Percentiles rank a stretch among this genome's conserved stretches.
Evolutionary conservation across 2,329 filamentous ascomycete species (phyloP).

Genomic region (Colletotrichum sp.): DNA sequence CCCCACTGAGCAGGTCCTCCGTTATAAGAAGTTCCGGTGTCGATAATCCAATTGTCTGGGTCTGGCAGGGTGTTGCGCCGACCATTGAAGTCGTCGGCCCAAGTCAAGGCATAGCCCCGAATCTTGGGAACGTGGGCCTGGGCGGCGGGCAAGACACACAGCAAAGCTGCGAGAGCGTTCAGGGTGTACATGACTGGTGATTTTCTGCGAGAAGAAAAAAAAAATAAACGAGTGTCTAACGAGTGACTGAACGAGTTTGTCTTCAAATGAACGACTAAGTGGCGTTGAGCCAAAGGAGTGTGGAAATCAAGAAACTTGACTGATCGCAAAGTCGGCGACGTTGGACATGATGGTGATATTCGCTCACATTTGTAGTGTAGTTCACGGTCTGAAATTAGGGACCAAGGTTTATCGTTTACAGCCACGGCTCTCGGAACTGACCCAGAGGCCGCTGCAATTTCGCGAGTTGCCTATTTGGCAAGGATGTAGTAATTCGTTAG

Average conservation of each 20-base stretch:
- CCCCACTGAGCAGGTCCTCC: slow-evolving; percentile 51
- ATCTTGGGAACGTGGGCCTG: background rate
- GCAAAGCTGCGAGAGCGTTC: background rate
- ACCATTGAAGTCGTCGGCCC: background rate
- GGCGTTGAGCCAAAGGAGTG: background rate
- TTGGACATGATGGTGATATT: background rate
- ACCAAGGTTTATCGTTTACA: background rate
- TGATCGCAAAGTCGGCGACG: background rate
- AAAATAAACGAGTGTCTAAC: background rate
- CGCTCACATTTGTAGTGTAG: background rate
- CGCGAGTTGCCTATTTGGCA: background rate
- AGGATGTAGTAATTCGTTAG: background rate
- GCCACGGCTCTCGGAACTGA: background rate
- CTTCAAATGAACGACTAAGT: background rate
- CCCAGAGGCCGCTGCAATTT: background rate
- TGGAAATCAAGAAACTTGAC: background rate
- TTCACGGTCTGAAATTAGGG: background rate
- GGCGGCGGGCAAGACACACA: background rate
- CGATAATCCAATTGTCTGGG: slow-evolving; percentile 44
- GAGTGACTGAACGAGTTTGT: background rate
- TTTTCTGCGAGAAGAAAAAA: background rate
- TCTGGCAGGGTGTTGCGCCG: slow-evolving; percentile 29
- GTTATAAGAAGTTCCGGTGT: slow-evolving; percentile 48
- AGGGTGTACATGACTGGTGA: accelerated
- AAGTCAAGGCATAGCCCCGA: background rate